Evolutionary conservation across 441 rosid genomes (phyloP).

Genomic region (Corymbia calophylla): DNA sequence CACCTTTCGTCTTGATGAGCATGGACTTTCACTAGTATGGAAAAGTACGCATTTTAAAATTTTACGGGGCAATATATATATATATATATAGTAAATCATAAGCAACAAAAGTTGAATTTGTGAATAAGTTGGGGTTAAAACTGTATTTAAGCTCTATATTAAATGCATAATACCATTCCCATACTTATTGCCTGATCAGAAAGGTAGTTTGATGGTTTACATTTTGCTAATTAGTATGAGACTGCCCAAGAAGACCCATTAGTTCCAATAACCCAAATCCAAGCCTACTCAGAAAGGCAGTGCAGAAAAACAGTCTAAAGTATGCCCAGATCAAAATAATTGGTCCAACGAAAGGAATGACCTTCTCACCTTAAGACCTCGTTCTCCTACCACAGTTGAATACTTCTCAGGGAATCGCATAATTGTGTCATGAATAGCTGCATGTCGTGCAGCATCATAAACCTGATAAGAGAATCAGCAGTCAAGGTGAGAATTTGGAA

Average conservation of each 20-base stretch:
- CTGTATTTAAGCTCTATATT: not conserved
- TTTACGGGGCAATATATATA: not conserved
- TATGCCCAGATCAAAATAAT: not conserved
- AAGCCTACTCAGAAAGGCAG: not conserved
- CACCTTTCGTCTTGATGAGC: not conserved
- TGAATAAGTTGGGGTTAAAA: not conserved
- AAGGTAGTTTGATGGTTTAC: not conserved
- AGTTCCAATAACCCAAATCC: not conserved
- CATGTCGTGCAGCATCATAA: slow-evolving; percentile 87
- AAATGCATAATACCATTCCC: not conserved
- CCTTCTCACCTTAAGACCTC: slow-evolving; percentile 87
- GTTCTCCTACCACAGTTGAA: slow-evolving; percentile 91
- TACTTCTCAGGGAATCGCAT: slow-evolving; percentile 87
- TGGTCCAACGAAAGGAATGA: not conserved
- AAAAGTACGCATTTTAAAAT: not conserved
- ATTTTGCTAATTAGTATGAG: not conserved
- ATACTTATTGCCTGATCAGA: not conserved
- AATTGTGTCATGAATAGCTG: slow-evolving; percentile 92
- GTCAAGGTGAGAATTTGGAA: not conserved
- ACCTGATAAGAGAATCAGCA: slow-evolving; percentile 45
- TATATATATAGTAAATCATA: not conserved
- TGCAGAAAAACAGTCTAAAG: not conserved
- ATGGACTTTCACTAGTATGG: not conserved
- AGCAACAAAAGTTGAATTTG: not conserved
- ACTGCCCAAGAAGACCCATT: not conserved